Percentiles rank a stretch among this genome's conserved stretches.
phyloP scores from a whole-genome alignment of 257 asterid genomes.

The Fraxinus americana region DNA sequence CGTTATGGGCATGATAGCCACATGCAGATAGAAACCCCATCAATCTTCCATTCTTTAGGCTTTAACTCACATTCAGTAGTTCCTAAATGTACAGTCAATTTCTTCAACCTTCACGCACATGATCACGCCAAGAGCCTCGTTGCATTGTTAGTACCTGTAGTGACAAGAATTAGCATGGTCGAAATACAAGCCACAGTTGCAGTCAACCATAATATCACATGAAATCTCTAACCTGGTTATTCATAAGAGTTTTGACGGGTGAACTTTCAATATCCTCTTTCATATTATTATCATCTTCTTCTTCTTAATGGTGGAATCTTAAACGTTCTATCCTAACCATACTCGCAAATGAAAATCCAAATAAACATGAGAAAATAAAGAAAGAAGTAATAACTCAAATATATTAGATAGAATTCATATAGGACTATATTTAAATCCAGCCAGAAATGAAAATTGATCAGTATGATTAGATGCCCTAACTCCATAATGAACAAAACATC shows the following conservation, averaged over 20 bases:
- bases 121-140: conserved; percentile 84
- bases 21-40: background rate
- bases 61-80: background rate
- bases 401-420: too few relatives aligned
- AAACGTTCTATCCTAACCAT: too few relatives aligned
- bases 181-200: background rate
- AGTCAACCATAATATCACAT: background rate
- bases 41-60: too few relatives aligned
- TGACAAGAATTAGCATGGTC: conserved; percentile 14
- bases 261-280: conserved; percentile 35
- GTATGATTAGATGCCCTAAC: too few relatives aligned
- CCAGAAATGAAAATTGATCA: too few relatives aligned
- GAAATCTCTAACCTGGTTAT: conserved; percentile 63
- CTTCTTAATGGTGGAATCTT: conserved; percentile 16
- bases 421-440: too few relatives aligned
- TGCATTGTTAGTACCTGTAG: conserved; percentile 62
- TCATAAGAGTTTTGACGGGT: conserved; percentile 49
- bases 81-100: background rate
- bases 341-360: too few relatives aligned
- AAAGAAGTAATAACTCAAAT: too few relatives aligned
- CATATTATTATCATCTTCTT: conserved; percentile 25
- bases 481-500: too few relatives aligned
- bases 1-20: background rate
- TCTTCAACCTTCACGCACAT: conserved; percentile 50
- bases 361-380: too few relatives aligned